Conservation (phyloP, 352 stramenopile species). For the Pilasporangium apinafurcum region DNA sequence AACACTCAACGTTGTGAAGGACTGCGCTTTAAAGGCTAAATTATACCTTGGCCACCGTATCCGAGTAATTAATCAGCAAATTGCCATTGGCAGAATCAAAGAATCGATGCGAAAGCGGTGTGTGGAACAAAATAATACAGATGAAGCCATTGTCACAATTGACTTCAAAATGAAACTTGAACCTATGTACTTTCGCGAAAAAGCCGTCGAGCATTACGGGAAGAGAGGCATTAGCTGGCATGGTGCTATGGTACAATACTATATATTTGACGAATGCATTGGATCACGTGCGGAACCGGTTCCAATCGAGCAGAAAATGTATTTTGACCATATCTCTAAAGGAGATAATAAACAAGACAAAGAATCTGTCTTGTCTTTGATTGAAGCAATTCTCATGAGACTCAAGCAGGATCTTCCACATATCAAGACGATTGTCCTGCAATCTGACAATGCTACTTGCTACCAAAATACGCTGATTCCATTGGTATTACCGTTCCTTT, state of each 20-base stretch:
- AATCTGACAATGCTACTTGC: conserved; percentile 19
- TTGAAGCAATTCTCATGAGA: conserved; percentile 19
- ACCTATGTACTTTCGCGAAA: conserved; percentile 17
- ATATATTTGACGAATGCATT: background rate
- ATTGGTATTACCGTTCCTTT: conserved; percentile 11
- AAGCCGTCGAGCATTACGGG: conserved; percentile 20
- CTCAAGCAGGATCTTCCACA: conserved; percentile 7
- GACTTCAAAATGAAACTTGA: conserved; percentile 39
- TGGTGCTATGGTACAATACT: conserved; percentile 15
- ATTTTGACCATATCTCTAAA: conserved; percentile 15
- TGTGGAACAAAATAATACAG: background rate
- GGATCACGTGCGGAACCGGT: background rate
- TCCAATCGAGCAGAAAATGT: conserved; percentile 6
- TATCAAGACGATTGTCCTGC: conserved; percentile 11
- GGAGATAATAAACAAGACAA: conserved; percentile 20
- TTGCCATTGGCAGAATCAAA: background rate
- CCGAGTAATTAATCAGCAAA: conserved; percentile 14
- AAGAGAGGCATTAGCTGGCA: conserved; percentile 25
- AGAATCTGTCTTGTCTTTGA: conserved; percentile 9
- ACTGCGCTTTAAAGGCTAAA: conserved; percentile 2
- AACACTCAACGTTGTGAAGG: background rate
- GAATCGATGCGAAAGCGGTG: background rate
- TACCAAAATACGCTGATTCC: conserved; percentile 19
- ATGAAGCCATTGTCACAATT: conserved; percentile 15
- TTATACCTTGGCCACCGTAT: conserved; percentile 12